These are phyloP conservation scores for Boletus sensibilis DNA, from an alignment of 768 basidiomycete genomes.

Conservation along the genomic window DNA sequence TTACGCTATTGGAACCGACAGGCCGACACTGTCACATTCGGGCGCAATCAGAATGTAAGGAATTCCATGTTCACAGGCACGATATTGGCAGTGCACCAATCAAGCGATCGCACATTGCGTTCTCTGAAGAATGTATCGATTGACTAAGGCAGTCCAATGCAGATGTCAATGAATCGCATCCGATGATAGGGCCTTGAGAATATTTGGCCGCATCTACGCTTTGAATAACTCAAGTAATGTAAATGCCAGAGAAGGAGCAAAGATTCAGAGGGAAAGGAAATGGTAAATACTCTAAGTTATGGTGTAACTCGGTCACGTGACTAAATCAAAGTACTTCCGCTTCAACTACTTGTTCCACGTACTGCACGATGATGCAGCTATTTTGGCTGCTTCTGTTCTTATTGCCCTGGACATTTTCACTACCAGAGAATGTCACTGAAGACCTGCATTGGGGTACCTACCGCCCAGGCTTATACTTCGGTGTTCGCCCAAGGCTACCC, in stretches of 20 bases:
- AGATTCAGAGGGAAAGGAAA: too few species aligned
- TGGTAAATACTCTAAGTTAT: too few species aligned
- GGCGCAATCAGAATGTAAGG: neutral
- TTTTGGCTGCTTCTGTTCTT: slow-evolving; percentile 29
- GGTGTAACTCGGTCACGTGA: neutral
- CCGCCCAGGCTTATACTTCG: slow-evolving; percentile 94
- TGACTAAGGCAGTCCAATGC: neutral
- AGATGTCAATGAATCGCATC: neutral
- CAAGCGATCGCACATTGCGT: neutral
- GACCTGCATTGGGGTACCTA: slow-evolving; percentile 73
- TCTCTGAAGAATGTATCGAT: neutral
- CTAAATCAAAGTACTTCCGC: neutral
- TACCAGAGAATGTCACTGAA: slow-evolving; percentile 35
- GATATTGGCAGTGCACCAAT: slow-evolving; percentile 2
- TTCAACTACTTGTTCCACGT: neutral
- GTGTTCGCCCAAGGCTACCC: slow-evolving; percentile 79
- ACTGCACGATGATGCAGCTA: slow-evolving; percentile 18
- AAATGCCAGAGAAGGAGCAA: too few species aligned
- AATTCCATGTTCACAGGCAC: neutral
- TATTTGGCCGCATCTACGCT: too few species aligned
- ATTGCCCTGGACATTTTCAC: slow-evolving; percentile 16
- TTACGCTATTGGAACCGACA: neutral
- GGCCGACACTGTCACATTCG: neutral
- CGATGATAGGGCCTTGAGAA: too few species aligned
- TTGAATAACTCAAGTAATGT: too few species aligned